Percentiles rank a stretch among this genome's conserved stretches.
phyloP scores from a whole-genome alignment of 176 grass and related monocot species.

The Stipa capillata region DNA sequence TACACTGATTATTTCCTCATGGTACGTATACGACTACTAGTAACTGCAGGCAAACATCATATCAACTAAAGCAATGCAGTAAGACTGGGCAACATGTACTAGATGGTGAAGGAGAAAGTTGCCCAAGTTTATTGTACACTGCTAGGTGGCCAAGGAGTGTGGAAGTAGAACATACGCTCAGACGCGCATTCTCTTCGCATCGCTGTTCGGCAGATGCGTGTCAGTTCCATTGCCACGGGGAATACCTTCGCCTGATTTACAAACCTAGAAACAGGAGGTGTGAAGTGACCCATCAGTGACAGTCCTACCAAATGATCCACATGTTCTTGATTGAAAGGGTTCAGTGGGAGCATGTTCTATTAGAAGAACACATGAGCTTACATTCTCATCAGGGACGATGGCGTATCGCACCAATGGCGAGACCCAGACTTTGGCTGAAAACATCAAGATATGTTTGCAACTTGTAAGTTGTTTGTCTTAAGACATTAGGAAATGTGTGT shows the following conservation, averaged over 20 bases:
- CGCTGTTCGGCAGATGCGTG: conserved; percentile 25
- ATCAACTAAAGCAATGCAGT: neutral
- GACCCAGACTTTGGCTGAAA: conserved; percentile 63
- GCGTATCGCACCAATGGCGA: conserved; percentile 65
- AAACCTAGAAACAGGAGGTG: conserved; percentile 30
- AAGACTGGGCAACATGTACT: neutral
- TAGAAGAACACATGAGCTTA: conserved; percentile 20
- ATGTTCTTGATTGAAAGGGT: neutral
- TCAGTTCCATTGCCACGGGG: conserved; percentile 44
- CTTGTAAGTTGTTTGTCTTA: neutral
- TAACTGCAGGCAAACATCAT: neutral
- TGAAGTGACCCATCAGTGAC: neutral
- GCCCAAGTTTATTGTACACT: conserved; percentile 3
- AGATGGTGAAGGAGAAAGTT: neutral
- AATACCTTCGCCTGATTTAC: neutral
- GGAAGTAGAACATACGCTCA: conserved; percentile 16
- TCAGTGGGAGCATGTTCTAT: neutral
- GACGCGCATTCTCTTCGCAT: conserved; percentile 56
- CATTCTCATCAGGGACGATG: conserved; percentile 68
- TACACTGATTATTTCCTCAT: neutral
- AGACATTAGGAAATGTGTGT: neutral
- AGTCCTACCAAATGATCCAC: neutral
- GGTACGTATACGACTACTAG: neutral
- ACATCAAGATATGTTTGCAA: neutral
- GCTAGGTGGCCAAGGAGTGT: neutral